Conservation (phyloP, 2,329 filamentous ascomycete genomes). For the Arachnomyces sp. region DNA sequence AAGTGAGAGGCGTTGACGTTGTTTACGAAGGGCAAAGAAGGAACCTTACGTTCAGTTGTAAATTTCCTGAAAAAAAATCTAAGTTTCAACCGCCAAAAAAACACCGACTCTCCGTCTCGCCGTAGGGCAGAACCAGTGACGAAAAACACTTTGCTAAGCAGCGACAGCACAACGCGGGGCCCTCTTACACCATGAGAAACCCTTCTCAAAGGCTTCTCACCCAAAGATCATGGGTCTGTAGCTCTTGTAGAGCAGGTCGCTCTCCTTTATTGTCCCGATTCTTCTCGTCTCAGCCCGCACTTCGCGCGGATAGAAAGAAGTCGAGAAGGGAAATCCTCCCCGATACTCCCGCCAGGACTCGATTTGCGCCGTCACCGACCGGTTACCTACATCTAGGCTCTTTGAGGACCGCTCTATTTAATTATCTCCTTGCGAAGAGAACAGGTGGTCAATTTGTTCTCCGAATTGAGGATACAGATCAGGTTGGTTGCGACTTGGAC, state of each 20-base stretch:
- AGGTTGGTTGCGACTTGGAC: slow-evolving; percentile 45
- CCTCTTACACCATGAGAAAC: slow-evolving; percentile 21
- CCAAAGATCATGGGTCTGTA: slow-evolving; percentile 30
- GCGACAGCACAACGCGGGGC: too few relatives aligned
- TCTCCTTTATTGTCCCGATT: slow-evolving; percentile 20
- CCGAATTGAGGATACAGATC: slow-evolving; percentile 91
- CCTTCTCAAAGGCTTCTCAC: slow-evolving; percentile 17
- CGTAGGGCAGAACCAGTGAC: too few relatives aligned
- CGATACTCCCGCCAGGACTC: slow-evolving; percentile 59
- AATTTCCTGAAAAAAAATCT: too few relatives aligned
- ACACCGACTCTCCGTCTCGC: too few relatives aligned
- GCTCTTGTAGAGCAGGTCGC: slow-evolving; percentile 26
- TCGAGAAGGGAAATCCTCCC: slow-evolving; percentile 40
- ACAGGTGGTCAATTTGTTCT: slow-evolving; percentile 87
- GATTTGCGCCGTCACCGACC: slow-evolving; percentile 93
- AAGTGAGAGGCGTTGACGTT: too few relatives aligned
- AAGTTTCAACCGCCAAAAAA: too few relatives aligned
- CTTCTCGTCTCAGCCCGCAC: slow-evolving; percentile 16
- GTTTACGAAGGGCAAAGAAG: too few relatives aligned
- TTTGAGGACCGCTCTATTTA: slow-evolving; percentile 87
- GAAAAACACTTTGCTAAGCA: too few relatives aligned
- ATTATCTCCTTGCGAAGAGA: slow-evolving; percentile 79
- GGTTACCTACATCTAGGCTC: slow-evolving; percentile 90
- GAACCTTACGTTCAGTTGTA: too few relatives aligned
- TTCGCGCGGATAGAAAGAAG: slow-evolving; percentile 17